Conservation (phyloP, 495 filamentous ascomycete genomes). For the Aspergillus homomorphus region DNA sequence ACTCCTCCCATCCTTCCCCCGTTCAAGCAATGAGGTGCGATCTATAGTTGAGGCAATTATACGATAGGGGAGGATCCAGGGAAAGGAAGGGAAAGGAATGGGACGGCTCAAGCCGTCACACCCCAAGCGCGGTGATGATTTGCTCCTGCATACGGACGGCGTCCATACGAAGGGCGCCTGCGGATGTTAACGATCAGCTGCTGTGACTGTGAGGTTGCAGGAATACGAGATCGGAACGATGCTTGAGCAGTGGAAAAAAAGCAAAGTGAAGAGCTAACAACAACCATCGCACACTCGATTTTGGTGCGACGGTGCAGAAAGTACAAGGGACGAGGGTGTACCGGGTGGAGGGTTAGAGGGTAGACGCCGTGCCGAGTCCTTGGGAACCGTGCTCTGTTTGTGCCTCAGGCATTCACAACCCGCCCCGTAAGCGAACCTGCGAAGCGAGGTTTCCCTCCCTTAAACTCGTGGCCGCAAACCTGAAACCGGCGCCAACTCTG, state of each 20-base stretch:
- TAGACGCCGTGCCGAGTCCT: not conserved
- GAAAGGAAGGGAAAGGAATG: not conserved
- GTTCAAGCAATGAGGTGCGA: not conserved
- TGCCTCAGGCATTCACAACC: not conserved
- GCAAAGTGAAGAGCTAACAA: not conserved
- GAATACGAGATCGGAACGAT: not conserved
- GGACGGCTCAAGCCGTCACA: not conserved
- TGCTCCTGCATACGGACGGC: slow-evolving; percentile 4
- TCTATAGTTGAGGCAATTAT: not conserved
- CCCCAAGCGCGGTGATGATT: not conserved
- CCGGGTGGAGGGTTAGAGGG: not conserved
- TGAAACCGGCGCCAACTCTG: slow-evolving; percentile 11
- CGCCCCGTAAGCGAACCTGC: not conserved
- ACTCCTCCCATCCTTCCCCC: not conserved
- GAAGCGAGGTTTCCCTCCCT: not conserved
- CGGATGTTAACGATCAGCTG: not conserved
- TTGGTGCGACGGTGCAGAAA: too few relatives aligned
- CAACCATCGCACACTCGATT: too few relatives aligned
- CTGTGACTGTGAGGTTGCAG: not conserved
- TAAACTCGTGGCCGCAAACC: slow-evolving; percentile 4
- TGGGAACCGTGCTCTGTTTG: not conserved
- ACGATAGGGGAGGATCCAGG: not conserved
- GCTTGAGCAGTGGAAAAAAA: not conserved
- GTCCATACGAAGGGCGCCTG: not conserved
- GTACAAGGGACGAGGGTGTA: too few relatives aligned